Evolutionary conservation across 129 eudicot species (phyloP).

Genomic region (Pittosporum tobira): DNA sequence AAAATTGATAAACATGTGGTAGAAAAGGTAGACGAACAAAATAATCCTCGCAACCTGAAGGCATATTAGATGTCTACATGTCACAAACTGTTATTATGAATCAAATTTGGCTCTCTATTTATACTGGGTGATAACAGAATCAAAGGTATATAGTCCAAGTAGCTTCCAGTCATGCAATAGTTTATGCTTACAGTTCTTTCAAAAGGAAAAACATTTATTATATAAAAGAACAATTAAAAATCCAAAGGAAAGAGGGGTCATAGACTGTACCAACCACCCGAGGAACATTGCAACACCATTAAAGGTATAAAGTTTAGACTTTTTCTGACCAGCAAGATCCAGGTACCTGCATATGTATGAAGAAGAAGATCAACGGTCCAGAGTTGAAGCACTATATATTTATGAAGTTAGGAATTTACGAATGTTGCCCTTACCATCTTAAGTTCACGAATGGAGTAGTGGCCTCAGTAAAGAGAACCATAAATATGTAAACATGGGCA

Average conservation of each 20-base stretch:
- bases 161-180: constrained; percentile 3
- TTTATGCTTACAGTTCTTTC: too few relatives aligned
- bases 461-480: constrained; percentile 75
- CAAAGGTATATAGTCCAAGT: too few relatives aligned
- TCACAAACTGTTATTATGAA: neutral
- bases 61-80: constrained; percentile 14
- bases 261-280: constrained; percentile 79
- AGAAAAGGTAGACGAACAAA: constrained; percentile 53
- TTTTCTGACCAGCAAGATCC: constrained; percentile 68
- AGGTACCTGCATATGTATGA: constrained; percentile 47
- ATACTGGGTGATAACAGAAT: neutral
- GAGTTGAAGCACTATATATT: constrained; percentile 5
- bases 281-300: constrained; percentile 74
- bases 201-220: neutral
- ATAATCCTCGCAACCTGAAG: constrained; percentile 68
- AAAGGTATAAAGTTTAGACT: constrained; percentile 44
- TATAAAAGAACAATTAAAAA: neutral
- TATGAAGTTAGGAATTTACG: constrained; percentile 1
- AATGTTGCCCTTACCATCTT: constrained; percentile 50
- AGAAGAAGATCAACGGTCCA: neutral
- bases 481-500: constrained; percentile 63
- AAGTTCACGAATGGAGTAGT: constrained; percentile 78
- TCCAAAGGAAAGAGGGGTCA: neutral
- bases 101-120: neutral
- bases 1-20: constrained; percentile 65